Percentiles rank a stretch among this genome's conserved stretches.
These are phyloP conservation scores for Plicaturopsis crispa DNA, from an alignment of 768 basidiomycete genomes.

Conservation along the genomic window DNA sequence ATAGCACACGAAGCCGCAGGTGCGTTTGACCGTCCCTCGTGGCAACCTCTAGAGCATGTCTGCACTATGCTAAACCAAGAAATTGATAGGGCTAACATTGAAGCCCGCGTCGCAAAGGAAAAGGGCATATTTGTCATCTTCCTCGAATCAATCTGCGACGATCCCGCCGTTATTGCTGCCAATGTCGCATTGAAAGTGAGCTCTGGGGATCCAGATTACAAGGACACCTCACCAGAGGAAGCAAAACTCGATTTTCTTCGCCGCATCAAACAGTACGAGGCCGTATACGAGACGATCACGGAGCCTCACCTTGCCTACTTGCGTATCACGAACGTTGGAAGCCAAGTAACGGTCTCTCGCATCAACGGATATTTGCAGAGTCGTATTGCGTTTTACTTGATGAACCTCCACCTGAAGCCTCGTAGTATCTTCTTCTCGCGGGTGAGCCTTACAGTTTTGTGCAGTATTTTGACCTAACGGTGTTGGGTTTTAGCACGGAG, in stretches of 20 bases:
- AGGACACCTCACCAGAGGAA: slow-evolving; percentile 74
- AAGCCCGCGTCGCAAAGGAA: slow-evolving; percentile 77
- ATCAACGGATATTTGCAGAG: slow-evolving; percentile 96
- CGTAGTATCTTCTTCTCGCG: slow-evolving; percentile 94
- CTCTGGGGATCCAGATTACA: slow-evolving; percentile 97
- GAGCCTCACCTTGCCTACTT: slow-evolving; percentile 89
- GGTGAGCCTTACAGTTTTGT: slow-evolving; percentile 37
- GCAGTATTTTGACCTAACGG: slow-evolving; percentile 4
- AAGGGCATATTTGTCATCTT: slow-evolving; percentile 86
- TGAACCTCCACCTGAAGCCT: slow-evolving; percentile 97
- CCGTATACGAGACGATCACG: slow-evolving; percentile 90
- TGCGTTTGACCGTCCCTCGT: slow-evolving; percentile 16
- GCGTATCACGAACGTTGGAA: slow-evolving; percentile 89
- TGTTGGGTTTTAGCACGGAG: slow-evolving; percentile 73
- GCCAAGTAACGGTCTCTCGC: slow-evolving; percentile 74
- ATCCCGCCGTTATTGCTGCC: slow-evolving; percentile 89
- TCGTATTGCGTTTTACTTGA: slow-evolving; percentile 96
- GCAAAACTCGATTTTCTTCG: slow-evolving; percentile 87
- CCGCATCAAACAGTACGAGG: slow-evolving; percentile 90
- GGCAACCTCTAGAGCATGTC: neutral
- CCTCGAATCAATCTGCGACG: slow-evolving; percentile 91
- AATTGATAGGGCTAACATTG: slow-evolving; percentile 64
- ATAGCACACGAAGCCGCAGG: slow-evolving; percentile 78
- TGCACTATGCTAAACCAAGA: too few species aligned
- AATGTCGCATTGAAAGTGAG: slow-evolving; percentile 95